Evolutionary conservation across 805 yeast genomes (phyloP), one percentile per base, ranked within the genome.

Genomic region (Wickerhamomyces tratensis): DNA sequence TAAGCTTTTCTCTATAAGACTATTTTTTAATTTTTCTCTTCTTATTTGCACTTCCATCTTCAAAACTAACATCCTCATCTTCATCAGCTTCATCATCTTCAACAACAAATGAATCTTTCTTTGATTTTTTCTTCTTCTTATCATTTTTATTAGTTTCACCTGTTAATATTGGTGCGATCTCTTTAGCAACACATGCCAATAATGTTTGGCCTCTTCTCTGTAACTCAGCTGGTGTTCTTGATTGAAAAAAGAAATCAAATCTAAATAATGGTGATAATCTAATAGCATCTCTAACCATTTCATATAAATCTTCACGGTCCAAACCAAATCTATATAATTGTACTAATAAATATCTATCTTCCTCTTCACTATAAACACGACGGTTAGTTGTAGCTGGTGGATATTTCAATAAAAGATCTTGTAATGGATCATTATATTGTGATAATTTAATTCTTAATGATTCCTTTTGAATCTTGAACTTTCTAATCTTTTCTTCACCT

Each of bases 161-260:
- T 9, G 60, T 62, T 42, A 46, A 40, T 10, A 61, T 56, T 7
- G 66, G 64, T 46, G 76, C 82, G 41, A 68, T 64, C 58, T 93
- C 98, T 51, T 79, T 80, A 42, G 81, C 74, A 37, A 93, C 70
- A 49, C 88, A 77, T 2, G 81, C 76, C 41, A 93, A 65, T 50
- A 93, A 67, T 2, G 96, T 84, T 42, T 76, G 74, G 50, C 95
- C 82, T 51, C 98, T 72, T 63, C 98, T 74, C 7, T 82, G 72
- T 35, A 93, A 65, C 61, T 93, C 98, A 4, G 76, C 67, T 0
- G 86, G 71, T 6, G 84, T 78, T 52, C 96, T 72, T 42, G 88
- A 79, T 50, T 85, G 83, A 55, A 93, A 74, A 64, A 85, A 88
- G 69, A 85, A 88, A 61, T 93, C 96, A 56, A 86, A 82, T 50